phyloP scores from a whole-genome alignment of 2,329 filamentous ascomycete genomes.

The Venturia pyrina region DNA sequence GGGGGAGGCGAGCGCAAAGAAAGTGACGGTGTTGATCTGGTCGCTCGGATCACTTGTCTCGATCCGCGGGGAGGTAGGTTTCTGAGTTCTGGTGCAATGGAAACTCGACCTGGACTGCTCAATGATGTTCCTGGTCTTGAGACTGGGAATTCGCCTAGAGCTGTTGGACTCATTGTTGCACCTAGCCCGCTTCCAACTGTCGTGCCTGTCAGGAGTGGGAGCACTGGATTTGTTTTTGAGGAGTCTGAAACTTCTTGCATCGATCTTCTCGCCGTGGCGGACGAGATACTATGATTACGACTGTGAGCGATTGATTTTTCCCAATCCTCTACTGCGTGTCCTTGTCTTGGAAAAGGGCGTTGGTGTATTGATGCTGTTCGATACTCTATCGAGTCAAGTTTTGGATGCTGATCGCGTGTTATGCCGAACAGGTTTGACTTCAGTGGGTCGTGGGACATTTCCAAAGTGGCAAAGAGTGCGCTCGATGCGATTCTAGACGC shows the following conservation, averaged over 20 bases:
- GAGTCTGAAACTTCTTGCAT: neutral
- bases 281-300: neutral
- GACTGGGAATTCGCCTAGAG: neutral
- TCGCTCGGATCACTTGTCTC: neutral
- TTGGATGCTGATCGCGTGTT: neutral
- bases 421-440: conserved; percentile 9
- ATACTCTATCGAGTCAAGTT: neutral
- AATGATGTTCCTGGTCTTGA: neutral
- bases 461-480: conserved; percentile 7
- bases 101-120: neutral
- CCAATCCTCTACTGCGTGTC: neutral
- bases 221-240: neutral
- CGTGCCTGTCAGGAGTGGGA: neutral
- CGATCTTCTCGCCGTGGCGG: neutral
- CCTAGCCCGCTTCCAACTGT: neutral
- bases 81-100: neutral
- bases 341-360: neutral
- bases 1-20: neutral
- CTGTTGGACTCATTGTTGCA: neutral
- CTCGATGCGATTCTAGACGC: conserved; percentile 1
- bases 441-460: conserved; percentile 3
- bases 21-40: neutral
- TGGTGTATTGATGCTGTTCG: neutral
- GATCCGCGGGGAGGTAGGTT: neutral
- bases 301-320: neutral